Percentiles rank a stretch among this genome's conserved stretches.
Conservation (phyloP, 768 basidiomycete genomes). For the Cystofilobasidium macerans region DNA sequence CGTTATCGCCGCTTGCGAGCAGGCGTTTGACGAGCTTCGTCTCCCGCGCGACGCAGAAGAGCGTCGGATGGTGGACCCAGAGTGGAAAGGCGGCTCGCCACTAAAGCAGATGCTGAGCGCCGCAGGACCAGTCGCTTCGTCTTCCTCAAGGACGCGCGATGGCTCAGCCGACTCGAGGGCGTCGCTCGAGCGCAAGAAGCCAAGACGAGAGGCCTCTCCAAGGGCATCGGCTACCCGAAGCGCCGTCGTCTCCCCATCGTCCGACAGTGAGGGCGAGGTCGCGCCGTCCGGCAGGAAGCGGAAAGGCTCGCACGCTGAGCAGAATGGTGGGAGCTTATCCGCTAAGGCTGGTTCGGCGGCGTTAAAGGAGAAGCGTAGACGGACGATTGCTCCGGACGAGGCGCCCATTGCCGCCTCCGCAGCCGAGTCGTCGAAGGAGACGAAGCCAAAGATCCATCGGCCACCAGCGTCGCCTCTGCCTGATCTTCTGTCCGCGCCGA, state of each 20-base stretch:
- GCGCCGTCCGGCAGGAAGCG: not conserved
- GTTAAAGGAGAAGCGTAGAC: not conserved
- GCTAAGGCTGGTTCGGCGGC: not conserved
- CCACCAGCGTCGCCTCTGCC: not conserved
- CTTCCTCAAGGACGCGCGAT: not conserved
- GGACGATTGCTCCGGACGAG: not conserved
- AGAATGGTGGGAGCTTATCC: too few relatives aligned
- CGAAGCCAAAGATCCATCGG: not conserved
- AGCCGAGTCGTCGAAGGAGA: not conserved
- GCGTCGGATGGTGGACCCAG: constrained; percentile 15
- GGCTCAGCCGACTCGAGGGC: not conserved
- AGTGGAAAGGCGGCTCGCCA: not conserved
- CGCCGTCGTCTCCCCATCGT: not conserved
- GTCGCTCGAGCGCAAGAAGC: not conserved
- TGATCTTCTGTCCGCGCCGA: not conserved
- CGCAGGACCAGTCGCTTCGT: not conserved
- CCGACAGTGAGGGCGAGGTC: not conserved
- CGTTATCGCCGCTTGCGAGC: constrained; percentile 7
- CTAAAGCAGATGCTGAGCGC: not conserved
- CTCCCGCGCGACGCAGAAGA: constrained; percentile 14
- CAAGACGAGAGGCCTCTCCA: not conserved
- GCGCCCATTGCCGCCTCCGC: not conserved
- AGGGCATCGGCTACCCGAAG: not conserved
- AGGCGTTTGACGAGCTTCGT: constrained; percentile 18
- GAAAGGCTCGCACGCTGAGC: not conserved